Percentiles rank a stretch among this genome's conserved stretches.
phyloP scores from a whole-genome alignment of 164 flowering plant species.

The Liriodendron chinense region DNA sequence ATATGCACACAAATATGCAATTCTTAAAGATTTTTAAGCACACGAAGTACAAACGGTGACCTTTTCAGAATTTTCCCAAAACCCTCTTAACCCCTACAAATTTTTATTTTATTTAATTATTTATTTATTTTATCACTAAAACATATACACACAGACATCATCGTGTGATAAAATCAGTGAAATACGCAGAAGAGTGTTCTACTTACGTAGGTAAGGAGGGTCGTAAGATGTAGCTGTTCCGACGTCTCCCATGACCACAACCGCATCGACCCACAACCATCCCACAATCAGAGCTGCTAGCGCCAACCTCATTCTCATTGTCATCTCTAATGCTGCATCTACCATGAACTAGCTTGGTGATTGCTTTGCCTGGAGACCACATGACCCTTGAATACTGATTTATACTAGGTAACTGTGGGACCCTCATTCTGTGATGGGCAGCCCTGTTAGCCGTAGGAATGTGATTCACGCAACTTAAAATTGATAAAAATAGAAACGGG shows the following conservation, averaged over 20 bases:
- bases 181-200: neutral
- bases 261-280: conserved; percentile 13
- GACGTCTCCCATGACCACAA: conserved; percentile 21
- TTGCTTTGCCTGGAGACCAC: neutral
- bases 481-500: neutral
- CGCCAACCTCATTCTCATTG: conserved; percentile 12
- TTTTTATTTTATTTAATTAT: no score
- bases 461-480: neutral
- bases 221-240: conserved; percentile 28
- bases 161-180: no score
- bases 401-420: neutral
- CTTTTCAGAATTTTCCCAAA: no score
- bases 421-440: neutral
- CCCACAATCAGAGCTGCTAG: conserved; percentile 12
- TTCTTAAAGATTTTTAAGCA: no score
- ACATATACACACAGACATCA: neutral
- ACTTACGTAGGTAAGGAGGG: conserved; percentile 28
- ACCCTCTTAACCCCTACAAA: no score
- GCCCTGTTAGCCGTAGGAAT: neutral
- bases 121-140: neutral
- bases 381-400: neutral
- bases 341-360: no score
- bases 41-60: no score
- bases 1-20: no score
- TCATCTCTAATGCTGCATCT: no score